Evolutionary conservation across 176 grass and related monocot genomes (phyloP).

Genomic region (Raddia distichophylla): DNA sequence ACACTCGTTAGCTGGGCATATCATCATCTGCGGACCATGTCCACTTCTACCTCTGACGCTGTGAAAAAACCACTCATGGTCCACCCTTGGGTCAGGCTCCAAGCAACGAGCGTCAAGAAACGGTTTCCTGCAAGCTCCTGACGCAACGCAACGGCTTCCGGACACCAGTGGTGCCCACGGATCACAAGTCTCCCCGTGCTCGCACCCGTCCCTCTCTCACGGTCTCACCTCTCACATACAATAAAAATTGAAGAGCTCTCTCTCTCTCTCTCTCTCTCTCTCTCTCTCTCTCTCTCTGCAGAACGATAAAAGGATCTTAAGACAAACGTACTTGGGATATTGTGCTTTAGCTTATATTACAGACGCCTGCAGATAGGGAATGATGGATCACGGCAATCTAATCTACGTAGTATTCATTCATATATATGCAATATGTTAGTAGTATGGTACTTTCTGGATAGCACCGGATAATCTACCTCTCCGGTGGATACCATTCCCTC

Average conservation of each 20-base stretch:
- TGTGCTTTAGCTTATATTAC: not conserved
- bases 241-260: too few relatives aligned
- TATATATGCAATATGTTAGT: not conserved
- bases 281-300: too few relatives aligned
- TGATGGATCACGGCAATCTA: not conserved
- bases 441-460: not conserved
- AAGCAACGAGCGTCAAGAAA: not conserved
- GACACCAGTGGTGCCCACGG: not conserved
- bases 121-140: not conserved
- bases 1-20: too few relatives aligned
- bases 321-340: not conserved
- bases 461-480: not conserved
- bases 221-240: too few relatives aligned
- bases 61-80: not conserved
- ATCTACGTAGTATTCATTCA: too few relatives aligned
- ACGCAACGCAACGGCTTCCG: not conserved
- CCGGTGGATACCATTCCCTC: too few relatives aligned
- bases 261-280: too few relatives aligned
- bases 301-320: too few relatives aligned
- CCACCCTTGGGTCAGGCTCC: not conserved
- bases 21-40: not conserved
- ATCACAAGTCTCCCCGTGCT: constrained; percentile 3
- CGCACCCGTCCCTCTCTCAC: not conserved
- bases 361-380: not conserved
- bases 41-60: not conserved